Base-by-base conservation (phyloP, 129 eudicot species). In the Solidago caesia region DNA sequence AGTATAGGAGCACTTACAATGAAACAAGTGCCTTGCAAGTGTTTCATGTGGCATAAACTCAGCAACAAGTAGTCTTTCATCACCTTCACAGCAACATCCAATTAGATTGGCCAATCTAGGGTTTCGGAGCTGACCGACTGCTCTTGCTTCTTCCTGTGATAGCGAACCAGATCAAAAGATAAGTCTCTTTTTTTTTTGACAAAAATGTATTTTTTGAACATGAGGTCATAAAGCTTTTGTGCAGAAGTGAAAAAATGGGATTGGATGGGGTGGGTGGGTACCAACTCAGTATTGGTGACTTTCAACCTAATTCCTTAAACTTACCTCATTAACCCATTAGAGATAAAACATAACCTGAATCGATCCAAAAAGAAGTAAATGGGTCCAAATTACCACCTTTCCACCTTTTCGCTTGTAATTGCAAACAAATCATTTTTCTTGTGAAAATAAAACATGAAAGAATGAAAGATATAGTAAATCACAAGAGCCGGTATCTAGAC, bases 11-110 rank as follows among this genome's bases (percentile, higher is more conserved):
- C 7, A 82, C 96, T 92, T 84, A 92, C 97, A 92, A 80, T 92
- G 97, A 84, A 92, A 92, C 52, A 92, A 81, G 81, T 91, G 92
- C 47, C 83, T 91, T 70, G 95, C 97, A 55, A 91, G 97, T 52
- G 96, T 91, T 77, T 91, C 89, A 67, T 89, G 85, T 76, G 97
- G 96, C 97, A 92, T 87, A 65, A 89, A 92, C 82, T 92, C 96
- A 25, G 97, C 93, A 39, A 92, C 91, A 56, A 92, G 91, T 47
- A 92, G 59, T 70, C 96, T 85, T 77, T 92, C 97, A 67, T 85
- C 89, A 43, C 96, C 97, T 82, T 91, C 97, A 80, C 86, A 83
- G 80, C 97, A 91, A 63, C 97, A 92, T 49, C 97, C 97, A 49
- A 92, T 87, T 52, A 92, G 81, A 85, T 92, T 92, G 33, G 91